Conservation (phyloP, 345 rosid genomes). For the Punica granatum region DNA sequence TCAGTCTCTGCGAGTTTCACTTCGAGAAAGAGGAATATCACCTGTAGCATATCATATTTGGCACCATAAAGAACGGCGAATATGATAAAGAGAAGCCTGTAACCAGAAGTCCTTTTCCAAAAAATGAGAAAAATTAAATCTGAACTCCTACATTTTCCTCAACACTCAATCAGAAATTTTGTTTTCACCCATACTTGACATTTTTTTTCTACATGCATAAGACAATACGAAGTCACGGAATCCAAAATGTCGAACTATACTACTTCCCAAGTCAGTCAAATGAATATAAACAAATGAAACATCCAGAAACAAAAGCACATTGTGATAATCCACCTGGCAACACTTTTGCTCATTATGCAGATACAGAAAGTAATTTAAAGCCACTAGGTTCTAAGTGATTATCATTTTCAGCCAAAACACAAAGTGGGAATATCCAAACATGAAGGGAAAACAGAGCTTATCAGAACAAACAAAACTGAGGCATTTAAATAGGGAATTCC, state of each 20-base stretch:
- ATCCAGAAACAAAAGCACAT: neutral
- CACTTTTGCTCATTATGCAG: neutral
- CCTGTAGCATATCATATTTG: neutral
- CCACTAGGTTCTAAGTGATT: neutral
- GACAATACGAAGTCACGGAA: neutral
- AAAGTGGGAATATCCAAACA: neutral
- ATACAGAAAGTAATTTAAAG: neutral
- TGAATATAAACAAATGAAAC: neutral
- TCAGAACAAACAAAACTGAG: neutral
- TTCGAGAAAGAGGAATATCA: constrained; percentile 5
- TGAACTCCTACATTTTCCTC: neutral
- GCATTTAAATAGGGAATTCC: too few species aligned
- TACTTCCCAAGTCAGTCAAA: neutral
- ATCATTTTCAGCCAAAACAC: neutral
- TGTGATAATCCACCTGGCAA: neutral
- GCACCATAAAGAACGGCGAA: neutral
- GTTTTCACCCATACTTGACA: neutral
- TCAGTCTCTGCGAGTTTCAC: constrained; percentile 21
- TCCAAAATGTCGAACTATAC: neutral
- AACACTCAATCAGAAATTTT: neutral
- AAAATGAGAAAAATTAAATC: neutral
- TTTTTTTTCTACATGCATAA: neutral
- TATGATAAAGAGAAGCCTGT: neutral
- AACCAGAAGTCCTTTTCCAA: neutral
- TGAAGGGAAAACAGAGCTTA: neutral